Evolutionary conservation across 208 protist genomes (phyloP), one percentile per base, ranked within the genome.

Genomic region (Dictyostelium gargantuum): DNA sequence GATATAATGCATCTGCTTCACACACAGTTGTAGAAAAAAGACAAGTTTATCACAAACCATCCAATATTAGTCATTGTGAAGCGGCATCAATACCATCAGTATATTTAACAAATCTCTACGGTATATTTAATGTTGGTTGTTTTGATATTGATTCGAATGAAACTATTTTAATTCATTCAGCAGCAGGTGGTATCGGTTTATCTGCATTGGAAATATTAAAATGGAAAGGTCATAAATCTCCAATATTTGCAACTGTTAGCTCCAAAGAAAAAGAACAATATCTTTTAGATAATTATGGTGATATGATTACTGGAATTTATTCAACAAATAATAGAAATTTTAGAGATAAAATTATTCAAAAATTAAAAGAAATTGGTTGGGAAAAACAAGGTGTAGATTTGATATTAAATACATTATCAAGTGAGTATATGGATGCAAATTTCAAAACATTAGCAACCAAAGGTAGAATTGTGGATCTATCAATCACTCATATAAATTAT

Each of bases 241-340:
- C 23, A 63, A 40, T 95, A 15, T 77, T 95, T 50, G 93, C 52
- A 11, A 95, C 94, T 21, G n/a, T 48, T 48, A 70, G 82, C 10
- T 93, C 91, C 3, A 15, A 68, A 21, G 95, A 86, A 26, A 96
- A 96, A 32, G 68, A 58, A 48, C 15, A 93, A n/a, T 95, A 84
- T n/a, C 29, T 97, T 1, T 44, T 32, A 10, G 50, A 91, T 26
- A 26, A 63, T 42, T 84, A 70, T 66, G 93, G 84, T 35, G 13
- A 23, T n/a, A 15, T 85, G 19, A 76, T 85, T 21, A 76, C 66
- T 50, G 66, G 29, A n/a, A 72, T 91, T 44, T 91, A 81, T 35
- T 91, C 38, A 46, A 54, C 84, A 44, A 58, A n/a, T 13, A 76
- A 32, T 11, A 84, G 32, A 8, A 91, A 93, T 54, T 84, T 79